A percentile compares a stretch with the other conserved stretches of the same genome.
phyloP scores from a whole-genome alignment of 2,329 filamentous ascomycete species.

The Rutstroemia sp. region DNA sequence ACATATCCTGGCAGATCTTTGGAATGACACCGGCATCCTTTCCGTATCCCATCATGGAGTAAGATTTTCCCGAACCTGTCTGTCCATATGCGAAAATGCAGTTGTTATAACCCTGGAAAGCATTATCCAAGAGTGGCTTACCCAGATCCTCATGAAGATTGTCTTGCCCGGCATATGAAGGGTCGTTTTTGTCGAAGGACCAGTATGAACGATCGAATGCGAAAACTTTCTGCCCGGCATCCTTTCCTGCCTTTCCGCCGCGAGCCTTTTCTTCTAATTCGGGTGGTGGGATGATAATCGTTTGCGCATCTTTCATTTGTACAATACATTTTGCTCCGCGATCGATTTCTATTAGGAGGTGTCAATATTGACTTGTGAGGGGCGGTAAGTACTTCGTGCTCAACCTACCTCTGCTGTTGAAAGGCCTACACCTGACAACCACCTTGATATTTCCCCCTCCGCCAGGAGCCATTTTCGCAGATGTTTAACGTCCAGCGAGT shows the following conservation, averaged over 20 bases:
- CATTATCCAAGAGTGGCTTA: slow-evolving; percentile 88
- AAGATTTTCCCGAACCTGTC: slow-evolving; percentile 96
- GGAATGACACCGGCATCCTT: slow-evolving; percentile 94
- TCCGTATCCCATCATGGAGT: slow-evolving; percentile 99
- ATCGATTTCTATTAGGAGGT: slow-evolving; percentile 61
- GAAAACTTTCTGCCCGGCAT: slow-evolving; percentile 72
- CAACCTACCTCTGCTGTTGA: slow-evolving; percentile 80
- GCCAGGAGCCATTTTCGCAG: slow-evolving; percentile 28
- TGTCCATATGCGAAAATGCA: slow-evolving; percentile 99
- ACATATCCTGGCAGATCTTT: slow-evolving; percentile 96
- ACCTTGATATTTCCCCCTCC: slow-evolving; percentile 98
- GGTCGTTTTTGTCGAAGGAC: slow-evolving; percentile 82
- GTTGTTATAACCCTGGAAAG: slow-evolving; percentile 97
- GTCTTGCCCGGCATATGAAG: slow-evolving; percentile 83
- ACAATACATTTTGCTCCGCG: slow-evolving; percentile 94
- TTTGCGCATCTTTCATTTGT: slow-evolving; percentile 91
- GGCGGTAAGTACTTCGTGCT: background rate
- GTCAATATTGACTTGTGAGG: slow-evolving; percentile 10
- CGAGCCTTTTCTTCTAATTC: slow-evolving; percentile 46
- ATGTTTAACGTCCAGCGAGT: slow-evolving; percentile 6
- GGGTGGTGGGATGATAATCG: slow-evolving; percentile 69
- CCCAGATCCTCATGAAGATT: slow-evolving; percentile 85
- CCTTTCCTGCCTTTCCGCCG: slow-evolving; percentile 59
- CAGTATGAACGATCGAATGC: slow-evolving; percentile 97
- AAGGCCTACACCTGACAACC: slow-evolving; percentile 91